These are phyloP conservation scores for Mortierella sp. DNA, from an alignment of 371 early-diverging fungal genomes.

Conservation along the genomic window DNA sequence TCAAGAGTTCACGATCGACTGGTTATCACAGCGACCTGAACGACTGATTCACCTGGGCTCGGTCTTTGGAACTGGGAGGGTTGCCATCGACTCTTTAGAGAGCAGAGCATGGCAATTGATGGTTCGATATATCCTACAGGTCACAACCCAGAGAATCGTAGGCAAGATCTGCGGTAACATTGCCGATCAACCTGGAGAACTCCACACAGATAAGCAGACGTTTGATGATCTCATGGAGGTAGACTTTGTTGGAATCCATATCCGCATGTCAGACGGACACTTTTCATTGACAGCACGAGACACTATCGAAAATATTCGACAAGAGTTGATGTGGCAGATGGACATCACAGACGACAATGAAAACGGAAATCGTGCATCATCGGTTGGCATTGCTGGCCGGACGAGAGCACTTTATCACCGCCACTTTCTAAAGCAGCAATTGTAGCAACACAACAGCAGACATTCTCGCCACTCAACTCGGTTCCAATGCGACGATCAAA, in stretches of 20 bases:
- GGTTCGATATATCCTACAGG: conserved; percentile 42
- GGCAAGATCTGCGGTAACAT: conserved; percentile 24
- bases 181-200: background rate
- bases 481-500: conserved; percentile 34
- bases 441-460: conserved; percentile 16
- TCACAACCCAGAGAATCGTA: conserved; percentile 35
- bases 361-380: background rate
- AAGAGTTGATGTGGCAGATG: conserved; percentile 49
- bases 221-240: conserved; percentile 13
- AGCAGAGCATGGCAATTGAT: conserved; percentile 45
- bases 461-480: background rate
- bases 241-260: conserved; percentile 50
- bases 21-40: conserved; percentile 57
- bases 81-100: conserved; percentile 57
- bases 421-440: conserved; percentile 11
- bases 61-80: conserved; percentile 66
- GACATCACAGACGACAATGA: conserved; percentile 18
- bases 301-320: conserved; percentile 46
- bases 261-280: conserved; percentile 52
- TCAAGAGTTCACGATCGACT: conserved; percentile 58
- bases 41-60: conserved; percentile 64
- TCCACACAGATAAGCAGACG: background rate
- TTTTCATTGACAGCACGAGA: conserved; percentile 45
- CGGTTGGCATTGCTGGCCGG: conserved; percentile 13
- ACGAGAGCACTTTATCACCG: conserved; percentile 28